A percentile compares a stretch with the other conserved stretches of the same genome.
Conservation (phyloP, 192 early-diverging fungal genomes). For the Pilaira anomala region DNA sequence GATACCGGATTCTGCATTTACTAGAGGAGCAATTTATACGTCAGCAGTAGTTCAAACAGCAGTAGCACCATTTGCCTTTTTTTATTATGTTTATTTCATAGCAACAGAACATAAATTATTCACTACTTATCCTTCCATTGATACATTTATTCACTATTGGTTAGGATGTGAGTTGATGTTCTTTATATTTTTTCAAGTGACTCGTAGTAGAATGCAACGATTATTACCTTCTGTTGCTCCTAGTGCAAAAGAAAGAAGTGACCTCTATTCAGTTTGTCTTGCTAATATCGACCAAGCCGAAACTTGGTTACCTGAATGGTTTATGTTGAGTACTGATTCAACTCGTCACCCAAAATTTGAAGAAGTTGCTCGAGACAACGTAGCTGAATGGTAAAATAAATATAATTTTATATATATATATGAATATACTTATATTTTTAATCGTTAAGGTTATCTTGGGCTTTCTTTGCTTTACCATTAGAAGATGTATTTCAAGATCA, state of each 20-base stretch:
- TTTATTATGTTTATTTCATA: slow-evolving; percentile 29
- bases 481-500: slow-evolving; percentile 17
- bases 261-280: slow-evolving; percentile 18
- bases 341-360: slow-evolving; percentile 3
- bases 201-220: slow-evolving; percentile 31
- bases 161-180: slow-evolving; percentile 29
- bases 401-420: neutral
- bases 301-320: slow-evolving; percentile 28
- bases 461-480: slow-evolving; percentile 21
- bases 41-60: slow-evolving; percentile 17
- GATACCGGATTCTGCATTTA: slow-evolving; percentile 21
- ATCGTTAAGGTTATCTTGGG: slow-evolving; percentile 31
- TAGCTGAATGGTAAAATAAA: slow-evolving; percentile 30
- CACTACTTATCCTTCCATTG: neutral
- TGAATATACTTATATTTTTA: neutral
- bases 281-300: slow-evolving; percentile 19
- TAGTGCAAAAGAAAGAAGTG: slow-evolving; percentile 12
- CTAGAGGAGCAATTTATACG: slow-evolving; percentile 20
- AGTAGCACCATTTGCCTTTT: slow-evolving; percentile 25
- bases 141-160: slow-evolving; percentile 33
- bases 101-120: slow-evolving; percentile 6
- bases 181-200: slow-evolving; percentile 30
- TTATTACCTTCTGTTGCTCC: neutral
- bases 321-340: neutral
- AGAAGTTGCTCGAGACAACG: slow-evolving; percentile 27